phyloP scores from a whole-genome alignment of 2,329 filamentous ascomycete genomes.

The Piedraia hortae region DNA sequence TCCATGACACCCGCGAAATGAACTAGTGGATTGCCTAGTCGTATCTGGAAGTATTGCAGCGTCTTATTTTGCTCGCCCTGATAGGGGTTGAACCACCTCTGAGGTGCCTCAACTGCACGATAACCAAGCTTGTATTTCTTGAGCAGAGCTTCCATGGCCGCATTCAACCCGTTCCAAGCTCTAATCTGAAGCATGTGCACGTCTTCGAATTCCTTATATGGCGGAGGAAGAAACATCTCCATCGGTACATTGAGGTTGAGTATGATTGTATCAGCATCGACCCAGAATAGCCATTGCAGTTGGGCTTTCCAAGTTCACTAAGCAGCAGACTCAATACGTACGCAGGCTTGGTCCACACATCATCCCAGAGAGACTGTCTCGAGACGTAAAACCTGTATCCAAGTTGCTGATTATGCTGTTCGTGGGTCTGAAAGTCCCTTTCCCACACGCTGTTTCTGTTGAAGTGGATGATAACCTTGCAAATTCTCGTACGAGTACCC shows the following conservation, averaged over 20 bases:
- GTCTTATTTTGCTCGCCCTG: conserved; percentile 15
- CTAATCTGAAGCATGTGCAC: conserved; percentile 14
- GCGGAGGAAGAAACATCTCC: conserved; percentile 15
- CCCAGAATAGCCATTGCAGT: conserved; percentile 19
- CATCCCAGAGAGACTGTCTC: conserved; percentile 16
- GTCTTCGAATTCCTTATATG: conserved; percentile 11
- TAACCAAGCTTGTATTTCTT: conserved; percentile 11
- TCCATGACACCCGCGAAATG: conserved; percentile 16
- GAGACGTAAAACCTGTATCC: conserved; percentile 18
- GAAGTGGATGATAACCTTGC: conserved; percentile 16
- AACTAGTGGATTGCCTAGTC: conserved; percentile 17
- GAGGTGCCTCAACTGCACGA: conserved; percentile 14
- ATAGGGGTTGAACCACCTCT: conserved; percentile 20
- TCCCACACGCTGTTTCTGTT: conserved; percentile 15
- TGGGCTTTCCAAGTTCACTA: conserved; percentile 14
- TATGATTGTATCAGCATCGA: conserved; percentile 19
- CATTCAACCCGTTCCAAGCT: conserved; percentile 18
- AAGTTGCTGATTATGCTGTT: conserved; percentile 15
- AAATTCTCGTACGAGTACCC: conserved; percentile 11
- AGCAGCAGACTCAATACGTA: conserved; percentile 17
- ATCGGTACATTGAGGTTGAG: conserved; percentile 17
- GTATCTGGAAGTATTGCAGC: conserved; percentile 12
- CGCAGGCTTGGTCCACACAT: conserved; percentile 19
- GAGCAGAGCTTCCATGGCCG: conserved; percentile 16
- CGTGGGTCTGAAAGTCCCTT: conserved; percentile 16